These are phyloP conservation scores for Pythium apleroticum DNA, from an alignment of 352 stramenopile species.

Conservation along the genomic window DNA sequence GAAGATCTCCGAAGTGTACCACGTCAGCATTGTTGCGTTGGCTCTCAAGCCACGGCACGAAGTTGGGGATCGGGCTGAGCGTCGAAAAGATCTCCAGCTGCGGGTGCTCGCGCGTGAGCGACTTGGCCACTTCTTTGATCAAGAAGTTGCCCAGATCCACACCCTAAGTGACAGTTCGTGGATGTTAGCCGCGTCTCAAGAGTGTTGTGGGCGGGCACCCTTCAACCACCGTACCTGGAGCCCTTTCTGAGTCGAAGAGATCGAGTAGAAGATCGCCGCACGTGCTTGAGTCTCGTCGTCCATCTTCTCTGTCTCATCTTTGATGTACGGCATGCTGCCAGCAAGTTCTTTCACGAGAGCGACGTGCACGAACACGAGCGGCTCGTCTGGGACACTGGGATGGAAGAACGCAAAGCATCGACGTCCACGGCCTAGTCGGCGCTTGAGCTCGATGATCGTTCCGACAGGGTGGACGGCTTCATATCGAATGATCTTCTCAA, in stretches of 20 bases:
- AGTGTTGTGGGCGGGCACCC: too few relatives aligned
- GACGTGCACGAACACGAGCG: conserved; percentile 95
- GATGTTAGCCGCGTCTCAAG: too few relatives aligned
- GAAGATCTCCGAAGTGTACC: conserved; percentile 29
- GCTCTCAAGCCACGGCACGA: conserved; percentile 91
- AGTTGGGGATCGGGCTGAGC: conserved; percentile 92
- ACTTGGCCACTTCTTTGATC: conserved; percentile 94
- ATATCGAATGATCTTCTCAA: conserved; percentile 96
- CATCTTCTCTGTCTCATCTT: conserved; percentile 68
- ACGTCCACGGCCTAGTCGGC: conserved; percentile 74
- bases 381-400: conserved; percentile 90
- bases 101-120: conserved; percentile 60
- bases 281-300: conserved; percentile 54
- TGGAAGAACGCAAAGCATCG: conserved; percentile 96
- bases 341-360: conserved; percentile 90
- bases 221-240: too few relatives aligned
- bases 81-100: conserved; percentile 92
- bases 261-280: conserved; percentile 96
- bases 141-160: conserved; percentile 95
- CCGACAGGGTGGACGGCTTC: conserved; percentile 94
- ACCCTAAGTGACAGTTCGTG: conserved; percentile 38
- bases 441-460: conserved; percentile 93
- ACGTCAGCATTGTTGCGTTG: conserved; percentile 54
- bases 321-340: conserved; percentile 91
- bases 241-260: conserved; percentile 92